phyloP scores from a whole-genome alignment of 2,329 filamentous ascomycete genomes.

The Ophiobolus disseminans region DNA sequence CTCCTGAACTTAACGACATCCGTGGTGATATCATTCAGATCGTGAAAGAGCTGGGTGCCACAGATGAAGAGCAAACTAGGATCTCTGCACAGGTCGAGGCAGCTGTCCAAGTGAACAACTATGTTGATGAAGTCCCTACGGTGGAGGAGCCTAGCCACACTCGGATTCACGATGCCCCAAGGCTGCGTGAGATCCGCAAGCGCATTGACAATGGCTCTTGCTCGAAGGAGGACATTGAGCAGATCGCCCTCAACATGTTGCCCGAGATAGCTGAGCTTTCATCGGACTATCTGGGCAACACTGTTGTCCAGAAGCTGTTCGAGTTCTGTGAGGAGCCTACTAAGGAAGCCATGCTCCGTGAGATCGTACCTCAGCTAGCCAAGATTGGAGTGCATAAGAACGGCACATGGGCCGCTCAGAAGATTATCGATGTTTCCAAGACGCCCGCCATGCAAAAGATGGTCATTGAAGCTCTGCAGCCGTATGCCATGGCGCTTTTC shows the following conservation, averaged over 20 bases:
- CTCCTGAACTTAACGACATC: conserved; percentile 78
- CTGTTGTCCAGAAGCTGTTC: conserved; percentile 98
- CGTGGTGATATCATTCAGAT: conserved; percentile 84
- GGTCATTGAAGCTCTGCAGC: conserved; percentile 83
- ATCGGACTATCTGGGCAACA: conserved; percentile 97
- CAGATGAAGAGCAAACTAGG: conserved; percentile 74
- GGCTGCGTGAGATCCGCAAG: conserved; percentile 94
- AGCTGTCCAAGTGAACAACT: conserved; percentile 76
- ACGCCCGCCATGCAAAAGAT: conserved; percentile 80
- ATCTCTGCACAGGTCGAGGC: conserved; percentile 77
- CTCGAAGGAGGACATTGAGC: conserved; percentile 86
- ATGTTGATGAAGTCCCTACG: conserved; percentile 84
- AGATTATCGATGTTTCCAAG: conserved; percentile 97
- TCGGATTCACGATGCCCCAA: conserved; percentile 89
- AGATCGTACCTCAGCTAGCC: conserved; percentile 89
- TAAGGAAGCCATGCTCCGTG: conserved; percentile 87
- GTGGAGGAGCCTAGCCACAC: conserved; percentile 88
- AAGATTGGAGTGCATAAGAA: conserved; percentile 99
- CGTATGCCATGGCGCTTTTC: conserved; percentile 90
- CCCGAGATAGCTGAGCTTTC: conserved; percentile 94
- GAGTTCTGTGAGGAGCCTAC: conserved; percentile 91
- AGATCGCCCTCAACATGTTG: conserved; percentile 90
- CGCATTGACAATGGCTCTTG: conserved; percentile 94
- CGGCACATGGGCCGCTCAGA: conserved; percentile 98
- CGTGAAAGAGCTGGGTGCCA: conserved; percentile 85